A percentile compares a stretch with the other conserved stretches of the same genome.
Conservation (phyloP, 176 grass and related monocot genomes). For the Hordeum vulgare region DNA sequence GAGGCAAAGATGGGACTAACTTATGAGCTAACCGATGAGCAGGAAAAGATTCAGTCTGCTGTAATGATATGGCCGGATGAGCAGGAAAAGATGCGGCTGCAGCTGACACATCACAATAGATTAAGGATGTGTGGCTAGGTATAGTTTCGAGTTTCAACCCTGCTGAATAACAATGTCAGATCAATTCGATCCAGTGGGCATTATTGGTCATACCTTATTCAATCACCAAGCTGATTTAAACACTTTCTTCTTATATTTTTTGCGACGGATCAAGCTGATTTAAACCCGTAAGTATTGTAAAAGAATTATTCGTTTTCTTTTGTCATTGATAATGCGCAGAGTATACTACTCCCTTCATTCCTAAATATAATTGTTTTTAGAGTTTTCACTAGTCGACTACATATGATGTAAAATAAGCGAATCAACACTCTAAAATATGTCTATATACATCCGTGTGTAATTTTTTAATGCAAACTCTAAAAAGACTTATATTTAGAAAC, state of each 20-base stretch:
- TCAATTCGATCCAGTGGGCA: not conserved
- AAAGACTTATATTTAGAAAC: too few relatives aligned
- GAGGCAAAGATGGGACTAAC: not conserved
- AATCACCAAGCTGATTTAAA: not conserved
- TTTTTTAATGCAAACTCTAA: too few relatives aligned
- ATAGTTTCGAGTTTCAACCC: not conserved
- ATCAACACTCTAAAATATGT: too few relatives aligned
- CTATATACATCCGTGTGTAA: too few relatives aligned
- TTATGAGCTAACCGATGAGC: not conserved
- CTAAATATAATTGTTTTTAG: too few relatives aligned
- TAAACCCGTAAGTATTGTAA: not conserved
- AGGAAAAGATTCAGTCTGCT: slow-evolving; percentile 16
- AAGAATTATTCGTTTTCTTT: not conserved
- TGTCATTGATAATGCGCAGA: not conserved
- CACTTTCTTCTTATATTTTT: too few relatives aligned
- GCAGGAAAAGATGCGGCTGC: slow-evolving; percentile 23
- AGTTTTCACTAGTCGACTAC: too few relatives aligned
- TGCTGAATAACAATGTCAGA: not conserved
- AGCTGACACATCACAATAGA: not conserved
- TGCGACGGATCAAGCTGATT: not conserved
- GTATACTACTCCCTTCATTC: too few relatives aligned
- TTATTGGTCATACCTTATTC: not conserved
- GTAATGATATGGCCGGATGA: not conserved
- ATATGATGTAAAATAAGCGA: too few relatives aligned
- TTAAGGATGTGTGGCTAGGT: not conserved